Conservation (phyloP, 768 basidiomycete species). For the Boletus coccyginus region DNA sequence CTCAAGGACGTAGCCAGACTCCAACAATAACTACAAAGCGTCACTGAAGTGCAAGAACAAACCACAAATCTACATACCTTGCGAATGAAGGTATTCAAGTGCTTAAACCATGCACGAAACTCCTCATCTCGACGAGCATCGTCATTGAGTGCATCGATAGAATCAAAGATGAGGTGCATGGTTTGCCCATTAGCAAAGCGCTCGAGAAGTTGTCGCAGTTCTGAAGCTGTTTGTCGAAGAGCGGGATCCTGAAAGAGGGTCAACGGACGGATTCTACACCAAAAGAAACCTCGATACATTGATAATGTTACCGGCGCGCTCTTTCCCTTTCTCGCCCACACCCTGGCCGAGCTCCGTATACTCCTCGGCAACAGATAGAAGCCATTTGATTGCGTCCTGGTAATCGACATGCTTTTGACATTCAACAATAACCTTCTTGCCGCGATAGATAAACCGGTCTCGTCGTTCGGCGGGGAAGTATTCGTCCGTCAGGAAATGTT, state of each 20-base stretch:
- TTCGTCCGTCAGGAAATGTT: conserved; percentile 72
- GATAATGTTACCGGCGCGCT: conserved; percentile 17
- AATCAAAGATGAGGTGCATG: conserved; percentile 65
- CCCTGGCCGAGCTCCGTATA: conserved; percentile 55
- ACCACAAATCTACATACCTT: conserved; percentile 40
- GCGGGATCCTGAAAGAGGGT: conserved; percentile 43
- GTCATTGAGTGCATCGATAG: conserved; percentile 67
- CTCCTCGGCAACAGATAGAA: conserved; percentile 58
- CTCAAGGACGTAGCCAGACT: conserved; percentile 85
- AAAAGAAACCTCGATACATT: conserved; percentile 1
- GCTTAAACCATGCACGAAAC: conserved; percentile 70
- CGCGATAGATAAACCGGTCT: conserved; percentile 90
- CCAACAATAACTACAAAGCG: conserved; percentile 55
- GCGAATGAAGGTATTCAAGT: conserved; percentile 61
- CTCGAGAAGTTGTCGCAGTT: conserved; percentile 82
- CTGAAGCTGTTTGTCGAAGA: conserved; percentile 52
- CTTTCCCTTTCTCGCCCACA: conserved; percentile 34
- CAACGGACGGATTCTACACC: conserved; percentile 11
- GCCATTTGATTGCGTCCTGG: conserved; percentile 76
- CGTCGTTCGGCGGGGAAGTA: conserved; percentile 89
- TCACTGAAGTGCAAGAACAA: neutral
- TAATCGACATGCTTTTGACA: conserved; percentile 93
- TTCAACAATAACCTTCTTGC: conserved; percentile 92
- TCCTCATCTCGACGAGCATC: conserved; percentile 75
- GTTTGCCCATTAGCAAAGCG: conserved; percentile 80